Conservation (phyloP, 257 asterid species). For the Solanum etuberosum region DNA sequence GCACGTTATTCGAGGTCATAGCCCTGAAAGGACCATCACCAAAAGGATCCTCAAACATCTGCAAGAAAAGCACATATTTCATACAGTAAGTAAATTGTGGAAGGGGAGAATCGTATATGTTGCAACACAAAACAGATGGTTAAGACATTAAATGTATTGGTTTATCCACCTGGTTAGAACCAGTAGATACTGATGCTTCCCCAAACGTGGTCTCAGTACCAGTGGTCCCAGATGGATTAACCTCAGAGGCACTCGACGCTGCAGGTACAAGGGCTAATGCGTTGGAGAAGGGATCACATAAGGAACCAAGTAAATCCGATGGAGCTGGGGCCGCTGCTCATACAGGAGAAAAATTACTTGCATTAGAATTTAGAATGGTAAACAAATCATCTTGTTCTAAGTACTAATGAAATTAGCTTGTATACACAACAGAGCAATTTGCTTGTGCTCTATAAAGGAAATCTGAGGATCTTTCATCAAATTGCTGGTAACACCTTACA, state of each 20-base stretch:
- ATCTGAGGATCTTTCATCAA: neutral
- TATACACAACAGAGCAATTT: neutral
- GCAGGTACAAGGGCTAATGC: conserved; percentile 71
- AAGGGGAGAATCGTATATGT: neutral
- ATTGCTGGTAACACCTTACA: neutral
- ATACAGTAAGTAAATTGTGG: neutral
- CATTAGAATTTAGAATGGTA: neutral
- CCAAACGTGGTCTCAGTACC: conserved; percentile 31
- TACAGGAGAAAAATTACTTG: neutral
- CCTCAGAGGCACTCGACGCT: conserved; percentile 30
- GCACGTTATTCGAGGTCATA: conserved; percentile 24
- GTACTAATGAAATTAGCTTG: neutral
- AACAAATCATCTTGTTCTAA: neutral
- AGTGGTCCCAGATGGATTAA: conserved; percentile 27
- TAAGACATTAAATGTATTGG: neutral
- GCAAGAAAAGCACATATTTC: conserved; percentile 17
- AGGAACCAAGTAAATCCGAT: conserved; percentile 68
- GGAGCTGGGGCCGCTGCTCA: conserved; percentile 43
- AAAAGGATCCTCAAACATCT: conserved; percentile 90
- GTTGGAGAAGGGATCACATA: conserved; percentile 47
- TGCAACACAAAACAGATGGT: neutral
- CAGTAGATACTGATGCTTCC: conserved; percentile 27
- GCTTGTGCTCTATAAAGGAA: neutral
- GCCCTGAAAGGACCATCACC: conserved; percentile 95
- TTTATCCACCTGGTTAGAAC: conserved; percentile 40